These are phyloP conservation scores for Angomonas deanei DNA, from an alignment of 208 protist genomes.

Conservation along the genomic window DNA sequence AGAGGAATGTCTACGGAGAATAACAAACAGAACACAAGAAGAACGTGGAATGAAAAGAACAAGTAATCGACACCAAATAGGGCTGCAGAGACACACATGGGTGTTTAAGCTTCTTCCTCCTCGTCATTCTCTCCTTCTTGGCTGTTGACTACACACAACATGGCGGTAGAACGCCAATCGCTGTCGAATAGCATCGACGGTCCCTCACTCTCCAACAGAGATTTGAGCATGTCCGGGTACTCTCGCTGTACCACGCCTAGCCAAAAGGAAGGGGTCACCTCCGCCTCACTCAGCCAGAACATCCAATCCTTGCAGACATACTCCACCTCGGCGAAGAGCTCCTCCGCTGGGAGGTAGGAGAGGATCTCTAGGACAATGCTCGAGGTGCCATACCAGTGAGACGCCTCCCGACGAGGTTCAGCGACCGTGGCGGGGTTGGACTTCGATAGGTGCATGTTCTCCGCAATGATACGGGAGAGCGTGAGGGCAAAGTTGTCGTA, in stretches of 20 bases:
- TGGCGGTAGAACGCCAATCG: conserved; percentile 70
- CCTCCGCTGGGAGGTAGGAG: conserved; percentile 52
- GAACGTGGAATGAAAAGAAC: neutral
- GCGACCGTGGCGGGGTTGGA: neutral
- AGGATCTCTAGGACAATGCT: conserved; percentile 51
- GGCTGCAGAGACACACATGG: no score
- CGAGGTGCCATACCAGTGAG: conserved; percentile 21
- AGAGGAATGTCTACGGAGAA: neutral
- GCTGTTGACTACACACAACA: conserved; percentile 53
- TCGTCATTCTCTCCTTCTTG: conserved; percentile 11
- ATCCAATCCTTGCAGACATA: conserved; percentile 63
- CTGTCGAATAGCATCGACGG: conserved; percentile 29
- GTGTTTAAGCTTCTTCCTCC: conserved; percentile 4
- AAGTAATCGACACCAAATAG: no score
- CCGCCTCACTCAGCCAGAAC: conserved; percentile 40
- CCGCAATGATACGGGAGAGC: conserved; percentile 16
- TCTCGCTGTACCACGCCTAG: conserved; percentile 65
- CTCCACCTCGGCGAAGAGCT: conserved; percentile 43
- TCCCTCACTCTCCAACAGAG: conserved; percentile 30
- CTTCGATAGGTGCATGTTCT: neutral
- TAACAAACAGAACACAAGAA: conserved; percentile 3
- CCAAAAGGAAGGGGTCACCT: conserved; percentile 61
- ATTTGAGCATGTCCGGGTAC: conserved; percentile 39
- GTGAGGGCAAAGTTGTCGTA: conserved; percentile 37
- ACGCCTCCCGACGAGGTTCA: no score